Evolutionary conservation across 139 green algal genomes (phyloP).

Genomic region (Dunaliella primolecta): DNA sequence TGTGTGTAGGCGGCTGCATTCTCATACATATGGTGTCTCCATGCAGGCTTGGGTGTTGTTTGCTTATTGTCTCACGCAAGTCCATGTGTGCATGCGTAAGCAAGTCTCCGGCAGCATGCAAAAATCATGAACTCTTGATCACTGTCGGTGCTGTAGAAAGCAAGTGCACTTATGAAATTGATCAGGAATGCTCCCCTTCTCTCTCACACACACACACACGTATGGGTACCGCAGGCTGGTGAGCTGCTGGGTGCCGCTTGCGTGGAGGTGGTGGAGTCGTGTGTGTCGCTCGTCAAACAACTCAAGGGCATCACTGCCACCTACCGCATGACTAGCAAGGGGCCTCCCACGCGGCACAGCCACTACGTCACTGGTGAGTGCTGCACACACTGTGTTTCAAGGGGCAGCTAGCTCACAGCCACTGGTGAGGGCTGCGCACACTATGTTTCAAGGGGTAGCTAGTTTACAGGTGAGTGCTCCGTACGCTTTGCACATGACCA

Average conservation of each 20-base stretch:
- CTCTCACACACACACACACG: not conserved
- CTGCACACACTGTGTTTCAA: not conserved
- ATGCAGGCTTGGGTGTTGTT: too few species aligned
- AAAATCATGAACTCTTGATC: too few species aligned
- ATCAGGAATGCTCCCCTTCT: too few species aligned
- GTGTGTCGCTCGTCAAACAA: conserved; percentile 65
- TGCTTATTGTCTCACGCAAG: too few species aligned
- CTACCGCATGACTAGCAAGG: conserved; percentile 89
- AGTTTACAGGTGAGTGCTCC: too few species aligned
- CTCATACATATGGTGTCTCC: too few species aligned
- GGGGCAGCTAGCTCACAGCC: not conserved
- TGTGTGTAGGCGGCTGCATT: too few species aligned
- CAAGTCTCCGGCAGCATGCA: too few species aligned
- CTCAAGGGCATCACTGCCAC: conserved; percentile 89
- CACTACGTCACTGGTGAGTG: conserved; percentile 73
- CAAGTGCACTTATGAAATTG: too few species aligned
- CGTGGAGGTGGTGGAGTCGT: conserved; percentile 41
- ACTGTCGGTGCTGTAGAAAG: too few species aligned
- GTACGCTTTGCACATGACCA: not conserved
- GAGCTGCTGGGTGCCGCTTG: conserved; percentile 20
- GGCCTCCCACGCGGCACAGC: conserved; percentile 67
- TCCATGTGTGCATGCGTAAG: too few species aligned
- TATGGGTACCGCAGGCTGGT: not conserved
- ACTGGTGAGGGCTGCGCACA: not conserved
- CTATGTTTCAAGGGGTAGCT: not conserved